Base-by-base conservation (phyloP, 768 basidiomycete genomes). In the Exidia glandulosa region DNA sequence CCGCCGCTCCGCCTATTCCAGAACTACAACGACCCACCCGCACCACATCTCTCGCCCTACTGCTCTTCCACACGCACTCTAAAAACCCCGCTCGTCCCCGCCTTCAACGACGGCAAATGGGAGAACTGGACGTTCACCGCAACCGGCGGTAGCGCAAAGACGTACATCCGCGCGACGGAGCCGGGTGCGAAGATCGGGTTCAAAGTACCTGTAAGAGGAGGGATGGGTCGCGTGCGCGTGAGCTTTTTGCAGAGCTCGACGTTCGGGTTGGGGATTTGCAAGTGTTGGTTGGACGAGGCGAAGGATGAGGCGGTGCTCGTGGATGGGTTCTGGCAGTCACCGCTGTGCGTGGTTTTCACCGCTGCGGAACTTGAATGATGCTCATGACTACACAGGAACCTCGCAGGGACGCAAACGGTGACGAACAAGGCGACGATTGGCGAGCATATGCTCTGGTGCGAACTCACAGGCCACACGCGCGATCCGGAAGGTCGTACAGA, bases 241-340 rank as follows among this genome's bases (percentile, higher is more conserved):
- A 60, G 55, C 2, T 61, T 60, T 50, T 47, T 63, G 27, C 33
- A 37, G 23, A 61, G 59, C 57, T 52, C 30, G 12, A 34, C 55
- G 29, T 61, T 63, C 25, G 62, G 62, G 2, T 32, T 63, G 9
- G 62, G 60, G 4, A 57, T 57, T 56, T 34, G 48, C 27, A 56
- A 34, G 37, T 63, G 62, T 48, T 63, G 62, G 62, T 5, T 63
- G 7, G 62, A 63, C 27, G 56, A 63, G 25, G 56, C 60, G 31
- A 32, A 19, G 27, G 29, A 48, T 6, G 19, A 34, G 9, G 56
- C 36, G 14, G 57, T n/a, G 10, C 54, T 12, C 16, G 32, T 57
- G 13, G 59, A 57, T 19, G 52, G 52, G 16, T 63, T 50, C 58
- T 61, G 62, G 62, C 14, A 25, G 25, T 25, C 4, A 12, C 12